Percentiles rank a stretch among this genome's conserved stretches.
Conservation (phyloP, 2,329 filamentous ascomycete species). For the Sphaerulina musiva region DNA sequence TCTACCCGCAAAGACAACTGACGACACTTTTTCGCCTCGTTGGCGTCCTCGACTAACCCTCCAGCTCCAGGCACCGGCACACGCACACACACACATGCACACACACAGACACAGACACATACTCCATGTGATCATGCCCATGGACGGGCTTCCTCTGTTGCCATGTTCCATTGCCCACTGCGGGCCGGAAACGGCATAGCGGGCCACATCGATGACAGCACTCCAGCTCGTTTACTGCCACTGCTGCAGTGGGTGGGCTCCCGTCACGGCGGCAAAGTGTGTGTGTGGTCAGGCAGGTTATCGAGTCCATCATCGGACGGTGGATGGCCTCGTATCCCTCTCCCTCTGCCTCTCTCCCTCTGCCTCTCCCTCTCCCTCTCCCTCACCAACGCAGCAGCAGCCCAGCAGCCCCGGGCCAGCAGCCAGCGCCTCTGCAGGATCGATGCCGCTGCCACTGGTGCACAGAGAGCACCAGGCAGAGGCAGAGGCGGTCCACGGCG, state of each 20-base stretch:
- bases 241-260: too few relatives aligned
- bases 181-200: slow-evolving; percentile 10
- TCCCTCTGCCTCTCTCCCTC: background rate
- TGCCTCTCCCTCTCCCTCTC: slow-evolving; percentile 12
- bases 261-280: too few relatives aligned
- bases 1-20: slow-evolving; percentile 2
- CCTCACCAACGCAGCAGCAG: slow-evolving; percentile 17
- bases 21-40: background rate
- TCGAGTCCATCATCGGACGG: too few relatives aligned
- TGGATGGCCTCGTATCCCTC: too few relatives aligned
- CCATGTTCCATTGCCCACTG: slow-evolving; percentile 9
- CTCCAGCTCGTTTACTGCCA: too few relatives aligned
- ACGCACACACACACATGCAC: too few relatives aligned
- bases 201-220: background rate
- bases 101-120: too few relatives aligned
- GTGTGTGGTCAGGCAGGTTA: too few relatives aligned
- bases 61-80: too few relatives aligned
- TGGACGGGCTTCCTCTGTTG: too few relatives aligned
- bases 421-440: slow-evolving; percentile 18
- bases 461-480: slow-evolving; percentile 11
- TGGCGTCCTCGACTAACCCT: slow-evolving; percentile 9
- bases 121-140: background rate
- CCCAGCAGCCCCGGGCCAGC: background rate
- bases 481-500: slow-evolving; percentile 18
- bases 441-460: slow-evolving; percentile 20